Evolutionary conservation across 805 yeast species (phyloP).

Genomic region (Cyberlindnera americana): DNA sequence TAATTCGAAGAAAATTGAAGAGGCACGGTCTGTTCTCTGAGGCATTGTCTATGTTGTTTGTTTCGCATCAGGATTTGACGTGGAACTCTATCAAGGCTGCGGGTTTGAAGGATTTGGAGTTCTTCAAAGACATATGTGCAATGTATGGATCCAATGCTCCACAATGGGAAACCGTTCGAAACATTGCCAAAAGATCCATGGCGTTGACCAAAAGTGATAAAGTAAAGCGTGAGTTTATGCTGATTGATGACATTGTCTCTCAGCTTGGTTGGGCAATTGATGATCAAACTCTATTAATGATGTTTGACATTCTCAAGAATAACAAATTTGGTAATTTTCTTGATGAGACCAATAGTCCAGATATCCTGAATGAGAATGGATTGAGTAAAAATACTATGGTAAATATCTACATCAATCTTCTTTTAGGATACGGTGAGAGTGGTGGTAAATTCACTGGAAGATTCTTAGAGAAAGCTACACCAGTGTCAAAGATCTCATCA

Average conservation of each 20-base stretch:
- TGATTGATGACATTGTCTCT: conserved; percentile 8
- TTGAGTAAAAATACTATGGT: conserved; percentile 14
- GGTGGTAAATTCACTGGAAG: conserved; percentile 10
- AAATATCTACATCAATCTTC: conserved; percentile 20
- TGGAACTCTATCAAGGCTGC: conserved; percentile 15
- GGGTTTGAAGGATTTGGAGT: conserved; percentile 12
- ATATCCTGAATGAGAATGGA: conserved; percentile 7
- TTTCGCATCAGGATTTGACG: conserved; percentile 6
- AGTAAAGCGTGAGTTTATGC: conserved; percentile 10
- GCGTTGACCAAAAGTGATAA: neutral
- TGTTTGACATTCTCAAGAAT: conserved; percentile 22
- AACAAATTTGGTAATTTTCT: conserved; percentile 22
- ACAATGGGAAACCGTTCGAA: conserved; percentile 13
- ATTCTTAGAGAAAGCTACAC: conserved; percentile 22
- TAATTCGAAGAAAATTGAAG: conserved; percentile 11
- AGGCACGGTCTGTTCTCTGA: conserved; percentile 16
- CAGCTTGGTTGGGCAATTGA: conserved; percentile 15
- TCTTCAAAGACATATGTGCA: conserved; percentile 15
- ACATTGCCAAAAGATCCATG: conserved; percentile 1
- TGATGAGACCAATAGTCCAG: conserved; percentile 12
- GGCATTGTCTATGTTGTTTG: conserved; percentile 18
- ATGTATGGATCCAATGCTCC: conserved; percentile 4
- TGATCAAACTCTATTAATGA: conserved; percentile 11
- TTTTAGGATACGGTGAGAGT: conserved; percentile 8
- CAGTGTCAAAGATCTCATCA: conserved; percentile 19